Evolutionary conservation across 371 early-diverging fungal genomes (phyloP).

Genomic region (Syncephalastrum racemosum): DNA sequence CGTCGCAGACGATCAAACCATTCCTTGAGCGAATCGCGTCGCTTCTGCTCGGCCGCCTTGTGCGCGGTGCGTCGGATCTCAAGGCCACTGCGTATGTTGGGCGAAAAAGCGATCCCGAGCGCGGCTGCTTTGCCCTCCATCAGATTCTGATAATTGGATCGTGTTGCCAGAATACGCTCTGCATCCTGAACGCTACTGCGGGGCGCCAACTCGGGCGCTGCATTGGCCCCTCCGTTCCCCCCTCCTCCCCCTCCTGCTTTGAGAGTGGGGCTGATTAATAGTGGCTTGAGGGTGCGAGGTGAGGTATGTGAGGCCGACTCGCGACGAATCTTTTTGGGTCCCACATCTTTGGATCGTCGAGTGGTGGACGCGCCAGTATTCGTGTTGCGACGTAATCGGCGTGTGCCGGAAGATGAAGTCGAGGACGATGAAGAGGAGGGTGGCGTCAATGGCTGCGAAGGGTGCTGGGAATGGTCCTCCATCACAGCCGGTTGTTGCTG

Average conservation of each 20-base stretch:
- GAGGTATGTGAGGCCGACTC: constrained; percentile 28
- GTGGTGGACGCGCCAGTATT: no score
- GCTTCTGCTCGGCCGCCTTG: constrained; percentile 92
- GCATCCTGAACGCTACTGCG: constrained; percentile 31
- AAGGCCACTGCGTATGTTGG: constrained; percentile 69
- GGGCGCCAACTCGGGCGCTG: constrained; percentile 11
- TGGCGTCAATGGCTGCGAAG: constrained; percentile 6
- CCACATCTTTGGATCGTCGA: no score
- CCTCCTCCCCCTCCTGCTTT: no score
- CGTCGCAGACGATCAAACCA: constrained; percentile 76
- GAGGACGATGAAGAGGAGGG: no score
- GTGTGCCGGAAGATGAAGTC: no score
- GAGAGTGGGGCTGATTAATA: constrained; percentile 45
- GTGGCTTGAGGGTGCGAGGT: constrained; percentile 44
- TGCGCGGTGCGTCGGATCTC: constrained; percentile 79
- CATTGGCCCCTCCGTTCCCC: constrained; percentile 4
- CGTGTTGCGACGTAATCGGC: no score
- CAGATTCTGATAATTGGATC: constrained; percentile 85
- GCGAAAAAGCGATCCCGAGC: constrained; percentile 69
- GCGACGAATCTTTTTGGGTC: constrained; percentile 22
- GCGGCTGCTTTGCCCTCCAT: constrained; percentile 79
- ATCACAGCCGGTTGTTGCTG: background rate
- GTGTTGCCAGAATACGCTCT: constrained; percentile 63
- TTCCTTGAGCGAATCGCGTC: constrained; percentile 85
- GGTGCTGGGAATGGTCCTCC: background rate